Conservation (phyloP, 1,284 basidiomycete genomes). For the Apiotrichum domesticum region DNA sequence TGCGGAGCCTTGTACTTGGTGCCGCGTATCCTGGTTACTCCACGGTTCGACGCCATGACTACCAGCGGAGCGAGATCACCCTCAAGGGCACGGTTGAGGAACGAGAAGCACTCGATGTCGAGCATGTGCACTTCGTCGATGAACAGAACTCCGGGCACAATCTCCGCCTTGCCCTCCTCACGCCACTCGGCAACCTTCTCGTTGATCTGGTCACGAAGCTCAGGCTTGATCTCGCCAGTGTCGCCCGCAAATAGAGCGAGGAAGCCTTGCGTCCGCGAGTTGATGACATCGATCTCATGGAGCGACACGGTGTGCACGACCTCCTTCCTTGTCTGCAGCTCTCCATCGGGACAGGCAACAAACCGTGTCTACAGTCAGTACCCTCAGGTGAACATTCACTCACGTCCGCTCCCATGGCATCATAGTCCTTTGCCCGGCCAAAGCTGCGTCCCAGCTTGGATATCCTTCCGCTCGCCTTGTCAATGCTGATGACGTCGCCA, state of each 20-base stretch:
- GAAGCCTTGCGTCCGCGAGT: slow-evolving; percentile 88
- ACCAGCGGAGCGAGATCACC: slow-evolving; percentile 89
- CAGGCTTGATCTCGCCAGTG: slow-evolving; percentile 98
- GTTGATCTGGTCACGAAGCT: slow-evolving; percentile 93
- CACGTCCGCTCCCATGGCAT: slow-evolving; percentile 97
- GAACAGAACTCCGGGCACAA: slow-evolving; percentile 90
- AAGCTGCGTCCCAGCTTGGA: slow-evolving; percentile 94
- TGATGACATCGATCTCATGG: slow-evolving; percentile 99
- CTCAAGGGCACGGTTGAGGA: slow-evolving; percentile 92
- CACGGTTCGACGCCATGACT: slow-evolving; percentile 97
- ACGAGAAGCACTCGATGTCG: slow-evolving; percentile 98
- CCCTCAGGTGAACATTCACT: slow-evolving; percentile 38
- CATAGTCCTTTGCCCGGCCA: slow-evolving; percentile 92
- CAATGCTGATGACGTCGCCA: slow-evolving; percentile 92
- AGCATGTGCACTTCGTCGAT: slow-evolving; percentile 99
- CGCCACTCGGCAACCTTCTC: slow-evolving; percentile 95
- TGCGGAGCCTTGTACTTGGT: slow-evolving; percentile 92
- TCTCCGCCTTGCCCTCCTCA: slow-evolving; percentile 97
- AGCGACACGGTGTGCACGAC: slow-evolving; percentile 94
- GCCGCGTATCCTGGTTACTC: slow-evolving; percentile 88
- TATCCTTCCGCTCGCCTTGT: slow-evolving; percentile 96
- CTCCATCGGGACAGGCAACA: slow-evolving; percentile 95
- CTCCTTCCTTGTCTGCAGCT: slow-evolving; percentile 94
- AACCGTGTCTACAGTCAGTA: slow-evolving; percentile 73
- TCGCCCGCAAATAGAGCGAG: slow-evolving; percentile 66